Evolutionary conservation across 192 early-diverging fungal genomes (phyloP), one percentile per base, ranked within the genome.

Genomic region (Martensiomyces pterosporus): DNA sequence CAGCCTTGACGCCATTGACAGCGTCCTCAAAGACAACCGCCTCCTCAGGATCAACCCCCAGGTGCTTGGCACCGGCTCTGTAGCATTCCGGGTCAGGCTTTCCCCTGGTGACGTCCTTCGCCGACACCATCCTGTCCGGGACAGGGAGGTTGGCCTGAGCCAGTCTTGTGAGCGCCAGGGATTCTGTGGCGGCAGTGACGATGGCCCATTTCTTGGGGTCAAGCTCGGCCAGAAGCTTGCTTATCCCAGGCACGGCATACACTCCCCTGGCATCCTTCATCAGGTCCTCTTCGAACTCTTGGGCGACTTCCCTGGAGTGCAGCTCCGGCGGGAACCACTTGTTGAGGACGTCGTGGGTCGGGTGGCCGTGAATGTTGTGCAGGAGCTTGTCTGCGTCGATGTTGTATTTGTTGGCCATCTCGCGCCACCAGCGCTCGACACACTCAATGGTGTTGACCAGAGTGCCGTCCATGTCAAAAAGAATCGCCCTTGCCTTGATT

Each of bases 391-490:
- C 43, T 3, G 25, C 32, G 24, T 70, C 60, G 0, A 70, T 27
- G 29, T 29, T 41, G 42, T 70, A 47, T 16, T 58, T n/a, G 17
- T 9, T 24, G 0, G 55, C 60, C 40, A 58, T 29, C 3, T 10
- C 2, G 12, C 60, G 55, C 67, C 67, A 70, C 18, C 33, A 42
- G n/a, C 48, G 41, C 29, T 70, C 67, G 10, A 70, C 67, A 14
- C 60, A 70, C 9, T 21, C 55, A 0, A 50, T 42, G 9, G 67
- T 70, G 39, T 70, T 54, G 19, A 72, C 57, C 21, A 72, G 52
- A 27, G 62, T 72, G 29, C 62, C 68, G 26, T 72, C 68, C 58
- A 72, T 60, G 41, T 72, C 68, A 32, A 72, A 72, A 23, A 72
- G 39, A 34, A 72, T 52, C 8, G 40, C 68, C 26, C 51, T 46